Evolutionary conservation across 768 basidiomycete species (phyloP).

Genomic region (Podaxis sp.): DNA sequence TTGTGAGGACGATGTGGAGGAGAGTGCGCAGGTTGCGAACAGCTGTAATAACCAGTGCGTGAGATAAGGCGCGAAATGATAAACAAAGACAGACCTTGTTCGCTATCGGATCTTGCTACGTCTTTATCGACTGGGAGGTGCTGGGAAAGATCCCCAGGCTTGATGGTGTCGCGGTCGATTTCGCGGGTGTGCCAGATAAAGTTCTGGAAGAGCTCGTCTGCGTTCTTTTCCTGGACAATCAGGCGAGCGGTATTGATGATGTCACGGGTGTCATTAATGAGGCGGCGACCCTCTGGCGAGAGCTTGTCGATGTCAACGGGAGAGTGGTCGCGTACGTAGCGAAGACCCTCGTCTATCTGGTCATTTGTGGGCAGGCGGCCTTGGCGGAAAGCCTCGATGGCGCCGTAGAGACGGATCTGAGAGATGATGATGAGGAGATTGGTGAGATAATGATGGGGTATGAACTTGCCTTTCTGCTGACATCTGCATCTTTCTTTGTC

Average conservation of each 20-base stretch:
- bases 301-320: conserved; percentile 66
- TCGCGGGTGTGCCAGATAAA: conserved; percentile 81
- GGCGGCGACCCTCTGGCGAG: conserved; percentile 72
- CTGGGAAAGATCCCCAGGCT: conserved; percentile 29
- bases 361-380: conserved; percentile 78
- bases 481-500: conserved; percentile 62
- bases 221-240: conserved; percentile 83
- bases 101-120: conserved; percentile 56
- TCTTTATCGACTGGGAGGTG: conserved; percentile 48
- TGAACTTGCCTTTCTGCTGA: conserved; percentile 67
- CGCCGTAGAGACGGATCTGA: conserved; percentile 75
- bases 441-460: not conserved
- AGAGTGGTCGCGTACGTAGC: conserved; percentile 58
- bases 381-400: conserved; percentile 76
- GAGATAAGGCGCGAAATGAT: not conserved
- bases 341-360: conserved; percentile 75
- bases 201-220: conserved; percentile 89
- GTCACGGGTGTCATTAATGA: conserved; percentile 75
- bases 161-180: conserved; percentile 32
- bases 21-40: conserved; percentile 87
- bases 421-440: not conserved
- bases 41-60: conserved; percentile 39
- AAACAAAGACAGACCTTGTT: conserved; percentile 48
- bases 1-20: conserved; percentile 83
- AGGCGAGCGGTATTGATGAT: conserved; percentile 74